Percentiles rank a stretch among this genome's conserved stretches.
These are phyloP conservation scores for Dactylella cylindrospora DNA, from an alignment of 2,329 filamentous ascomycete genomes.

Conservation along the genomic window DNA sequence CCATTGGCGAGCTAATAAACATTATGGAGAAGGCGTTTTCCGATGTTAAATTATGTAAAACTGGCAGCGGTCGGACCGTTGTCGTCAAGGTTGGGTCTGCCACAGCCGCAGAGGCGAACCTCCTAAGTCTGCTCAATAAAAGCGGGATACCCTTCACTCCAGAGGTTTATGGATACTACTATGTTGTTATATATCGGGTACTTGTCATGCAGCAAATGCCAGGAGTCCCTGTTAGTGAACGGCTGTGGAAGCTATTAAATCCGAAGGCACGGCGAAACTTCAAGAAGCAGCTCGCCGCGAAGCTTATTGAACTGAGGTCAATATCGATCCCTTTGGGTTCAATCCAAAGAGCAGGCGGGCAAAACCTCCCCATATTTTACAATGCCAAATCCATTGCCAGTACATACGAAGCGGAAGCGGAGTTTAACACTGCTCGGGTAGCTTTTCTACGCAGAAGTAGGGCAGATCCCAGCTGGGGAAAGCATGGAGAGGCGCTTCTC, in stretches of 20 bases:
- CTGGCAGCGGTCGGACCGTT: background rate
- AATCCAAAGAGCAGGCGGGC: slow-evolving; percentile 1
- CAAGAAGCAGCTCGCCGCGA: slow-evolving; percentile 3
- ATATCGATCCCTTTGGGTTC: background rate
- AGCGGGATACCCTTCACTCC: background rate
- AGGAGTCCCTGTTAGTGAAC: background rate
- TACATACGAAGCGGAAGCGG: slow-evolving; percentile 3
- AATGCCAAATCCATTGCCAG: too few relatives aligned
- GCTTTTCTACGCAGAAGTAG: slow-evolving; percentile 1
- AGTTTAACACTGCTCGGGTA: slow-evolving; percentile 6
- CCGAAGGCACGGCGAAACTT: background rate
- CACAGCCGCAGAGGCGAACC: background rate
- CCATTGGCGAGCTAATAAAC: too few relatives aligned
- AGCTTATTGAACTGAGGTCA: background rate
- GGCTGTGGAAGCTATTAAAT: slow-evolving; percentile 1
- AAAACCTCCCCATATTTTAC: background rate
- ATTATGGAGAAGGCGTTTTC: too few relatives aligned
- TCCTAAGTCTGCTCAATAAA: slow-evolving; percentile 3
- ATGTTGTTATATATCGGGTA: slow-evolving; percentile 2
- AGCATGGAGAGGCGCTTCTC: too few relatives aligned
- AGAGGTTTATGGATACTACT: slow-evolving; percentile 3
- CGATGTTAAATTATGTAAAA: slow-evolving; percentile 6
- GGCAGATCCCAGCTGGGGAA: background rate
- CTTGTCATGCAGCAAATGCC: slow-evolving; percentile 5
- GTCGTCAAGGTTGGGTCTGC: background rate